Conservation (phyloP, 306 rosid genomes). For the Acacia crassicarpa region DNA sequence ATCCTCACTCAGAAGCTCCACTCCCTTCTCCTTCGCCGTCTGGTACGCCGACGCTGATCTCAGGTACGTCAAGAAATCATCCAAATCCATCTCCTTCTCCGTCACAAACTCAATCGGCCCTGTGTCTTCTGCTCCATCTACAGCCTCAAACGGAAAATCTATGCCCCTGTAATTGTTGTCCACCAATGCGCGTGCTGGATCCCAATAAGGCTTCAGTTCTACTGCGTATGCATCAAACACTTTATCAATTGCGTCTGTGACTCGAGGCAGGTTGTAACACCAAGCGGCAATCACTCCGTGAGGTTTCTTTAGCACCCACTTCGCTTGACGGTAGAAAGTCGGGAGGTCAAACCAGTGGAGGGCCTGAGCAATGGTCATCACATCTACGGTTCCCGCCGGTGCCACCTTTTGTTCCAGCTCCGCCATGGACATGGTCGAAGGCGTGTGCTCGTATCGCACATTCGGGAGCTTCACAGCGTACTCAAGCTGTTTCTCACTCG, state of each 20-base stretch:
- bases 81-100: conserved; percentile 51
- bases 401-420: conserved; percentile 58
- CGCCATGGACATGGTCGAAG: conserved; percentile 45
- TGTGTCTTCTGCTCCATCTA: conserved; percentile 54
- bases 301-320: background rate
- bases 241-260: conserved; percentile 37
- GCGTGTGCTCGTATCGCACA: conserved; percentile 53
- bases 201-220: conserved; percentile 51
- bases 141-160: conserved; percentile 72
- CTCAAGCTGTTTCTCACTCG: conserved; percentile 55
- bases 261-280: conserved; percentile 62
- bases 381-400: conserved; percentile 48
- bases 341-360: conserved; percentile 74
- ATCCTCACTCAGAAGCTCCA: conserved; percentile 56
- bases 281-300: conserved; percentile 51
- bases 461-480: conserved; percentile 55
- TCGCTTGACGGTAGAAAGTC: conserved; percentile 39
- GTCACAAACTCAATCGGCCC: conserved; percentile 63
- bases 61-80: conserved; percentile 47
- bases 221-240: conserved; percentile 33
- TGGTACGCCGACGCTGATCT: conserved; percentile 83
- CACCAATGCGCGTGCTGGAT: conserved; percentile 39
- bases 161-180: conserved; percentile 50
- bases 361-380: conserved; percentile 61
- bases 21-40: conserved; percentile 62